Conservation (phyloP, 139 green algal genomes). For the Chlorella vulgaris region DNA sequence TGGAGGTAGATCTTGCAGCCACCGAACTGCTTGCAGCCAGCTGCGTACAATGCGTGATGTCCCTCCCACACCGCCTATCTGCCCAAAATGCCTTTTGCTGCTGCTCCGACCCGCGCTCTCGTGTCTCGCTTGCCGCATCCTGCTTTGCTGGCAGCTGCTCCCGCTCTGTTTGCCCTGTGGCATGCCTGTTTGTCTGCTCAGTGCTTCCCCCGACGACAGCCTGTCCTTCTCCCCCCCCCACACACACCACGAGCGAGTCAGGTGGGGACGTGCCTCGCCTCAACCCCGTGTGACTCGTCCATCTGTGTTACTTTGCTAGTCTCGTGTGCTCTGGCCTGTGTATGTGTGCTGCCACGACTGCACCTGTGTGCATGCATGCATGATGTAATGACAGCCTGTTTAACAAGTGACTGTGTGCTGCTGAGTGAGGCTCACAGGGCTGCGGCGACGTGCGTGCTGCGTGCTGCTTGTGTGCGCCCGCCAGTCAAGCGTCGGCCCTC, state of each 20-base stretch:
- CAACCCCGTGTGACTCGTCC: not conserved
- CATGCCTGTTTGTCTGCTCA: not conserved
- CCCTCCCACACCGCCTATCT: not conserved
- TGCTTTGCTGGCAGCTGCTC: not conserved
- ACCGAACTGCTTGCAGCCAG: no score
- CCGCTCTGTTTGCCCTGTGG: not conserved
- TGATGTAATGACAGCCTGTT: not conserved
- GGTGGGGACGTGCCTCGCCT: not conserved
- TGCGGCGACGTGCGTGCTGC: not conserved
- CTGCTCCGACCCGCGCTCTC: not conserved
- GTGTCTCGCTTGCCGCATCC: not conserved
- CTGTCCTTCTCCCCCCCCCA: not conserved
- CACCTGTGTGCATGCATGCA: not conserved
- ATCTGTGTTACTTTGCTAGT: not conserved
- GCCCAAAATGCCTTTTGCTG: not conserved
- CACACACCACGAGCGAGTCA: not conserved
- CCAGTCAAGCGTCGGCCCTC: no score
- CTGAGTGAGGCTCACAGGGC: not conserved
- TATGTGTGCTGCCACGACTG: not conserved
- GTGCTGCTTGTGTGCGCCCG: no score
- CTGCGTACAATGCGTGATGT: no score
- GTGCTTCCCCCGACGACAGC: not conserved
- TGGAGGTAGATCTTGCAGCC: not conserved
- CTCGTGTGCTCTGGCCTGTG: not conserved
- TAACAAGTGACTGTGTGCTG: not conserved